Evolutionary conservation across 2,329 filamentous ascomycete species (phyloP).

Genomic region (Epichloe amarillans): DNA sequence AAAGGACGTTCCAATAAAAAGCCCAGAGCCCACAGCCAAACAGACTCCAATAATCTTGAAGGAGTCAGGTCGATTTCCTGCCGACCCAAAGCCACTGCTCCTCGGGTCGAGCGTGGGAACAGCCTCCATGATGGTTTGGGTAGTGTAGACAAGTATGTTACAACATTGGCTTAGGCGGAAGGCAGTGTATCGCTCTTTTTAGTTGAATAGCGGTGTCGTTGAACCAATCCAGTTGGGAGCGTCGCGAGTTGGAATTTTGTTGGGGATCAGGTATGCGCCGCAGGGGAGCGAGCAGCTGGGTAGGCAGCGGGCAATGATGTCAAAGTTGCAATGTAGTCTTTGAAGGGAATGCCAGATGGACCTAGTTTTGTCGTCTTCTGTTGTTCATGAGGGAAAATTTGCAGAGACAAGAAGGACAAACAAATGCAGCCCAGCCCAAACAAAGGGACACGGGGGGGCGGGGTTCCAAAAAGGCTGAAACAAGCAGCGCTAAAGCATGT

Average conservation of each 20-base stretch:
- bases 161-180: background rate
- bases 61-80: constrained; percentile 11
- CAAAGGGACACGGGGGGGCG: background rate
- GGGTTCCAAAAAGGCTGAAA: background rate
- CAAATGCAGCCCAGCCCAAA: background rate
- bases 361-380: no score
- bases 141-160: background rate
- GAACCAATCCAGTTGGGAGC: background rate
- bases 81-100: background rate
- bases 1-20: constrained; percentile 91
- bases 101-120: background rate
- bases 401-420: background rate
- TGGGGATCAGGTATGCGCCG: background rate
- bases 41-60: constrained; percentile 84
- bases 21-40: constrained; percentile 72
- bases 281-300: background rate
- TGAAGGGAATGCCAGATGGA: background rate
- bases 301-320: background rate
- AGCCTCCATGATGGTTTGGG: background rate
- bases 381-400: background rate
- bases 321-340: background rate
- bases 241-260: background rate
- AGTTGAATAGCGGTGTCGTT: background rate
- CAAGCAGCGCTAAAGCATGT: background rate
- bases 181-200: background rate